These are phyloP conservation scores for Tolypocladium tropicale DNA, from an alignment of 2,329 filamentous ascomycete genomes.

Conservation along the genomic window DNA sequence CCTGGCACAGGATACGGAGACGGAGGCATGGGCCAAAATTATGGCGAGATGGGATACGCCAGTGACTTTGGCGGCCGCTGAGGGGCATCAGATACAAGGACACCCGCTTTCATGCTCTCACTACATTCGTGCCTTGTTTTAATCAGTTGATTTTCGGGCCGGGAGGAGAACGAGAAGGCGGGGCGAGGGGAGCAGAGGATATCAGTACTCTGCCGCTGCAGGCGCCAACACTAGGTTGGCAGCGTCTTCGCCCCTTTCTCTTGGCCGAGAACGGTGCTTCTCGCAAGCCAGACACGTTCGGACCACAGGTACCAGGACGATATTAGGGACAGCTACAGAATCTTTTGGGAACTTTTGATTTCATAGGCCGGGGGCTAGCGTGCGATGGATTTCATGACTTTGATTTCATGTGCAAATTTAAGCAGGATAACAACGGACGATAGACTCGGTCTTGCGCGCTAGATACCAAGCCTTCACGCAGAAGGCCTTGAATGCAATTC, in stretches of 20 bases:
- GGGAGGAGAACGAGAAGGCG: too few relatives aligned
- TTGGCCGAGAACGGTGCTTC: background rate
- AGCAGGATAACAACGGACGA: background rate
- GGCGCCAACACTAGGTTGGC: background rate
- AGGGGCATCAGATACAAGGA: background rate
- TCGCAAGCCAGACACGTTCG: background rate
- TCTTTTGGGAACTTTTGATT: background rate
- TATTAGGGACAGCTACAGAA: background rate
- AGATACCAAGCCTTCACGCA: background rate
- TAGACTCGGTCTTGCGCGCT: background rate
- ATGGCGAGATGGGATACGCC: constrained; percentile 39
- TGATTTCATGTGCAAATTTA: background rate
- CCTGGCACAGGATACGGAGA: constrained; percentile 50
- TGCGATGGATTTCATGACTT: background rate
- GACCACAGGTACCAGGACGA: background rate
- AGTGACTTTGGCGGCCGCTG: constrained; percentile 41
- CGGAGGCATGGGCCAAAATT: constrained; percentile 44
- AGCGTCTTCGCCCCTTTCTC: background rate
- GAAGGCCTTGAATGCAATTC: background rate
- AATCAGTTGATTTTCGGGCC: too few relatives aligned
- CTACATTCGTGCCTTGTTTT: background rate
- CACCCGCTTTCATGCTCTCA: background rate
- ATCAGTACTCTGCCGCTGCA: background rate
- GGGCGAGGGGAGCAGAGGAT: too few relatives aligned
- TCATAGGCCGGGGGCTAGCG: background rate